These are phyloP conservation scores for Carex cristatella DNA, from an alignment of 176 grass and related monocot species.

Conservation along the genomic window DNA sequence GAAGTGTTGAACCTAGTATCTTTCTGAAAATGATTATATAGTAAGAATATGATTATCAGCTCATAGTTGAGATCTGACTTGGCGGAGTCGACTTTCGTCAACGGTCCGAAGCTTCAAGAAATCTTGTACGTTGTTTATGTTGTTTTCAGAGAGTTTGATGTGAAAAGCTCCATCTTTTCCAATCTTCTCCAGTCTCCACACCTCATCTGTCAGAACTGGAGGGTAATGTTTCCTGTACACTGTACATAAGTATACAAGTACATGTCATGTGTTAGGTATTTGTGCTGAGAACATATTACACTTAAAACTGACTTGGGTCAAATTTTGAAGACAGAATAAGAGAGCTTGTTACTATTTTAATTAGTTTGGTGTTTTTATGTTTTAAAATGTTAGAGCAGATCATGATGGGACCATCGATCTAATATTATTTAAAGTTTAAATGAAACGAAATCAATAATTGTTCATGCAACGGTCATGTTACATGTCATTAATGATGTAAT, in stretches of 20 bases:
- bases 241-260: slow-evolving; percentile 2
- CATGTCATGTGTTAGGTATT: neutral
- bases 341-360: neutral
- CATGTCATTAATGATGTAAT: neutral
- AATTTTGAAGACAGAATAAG: neutral
- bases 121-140: slow-evolving; percentile 49
- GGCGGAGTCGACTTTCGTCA: neutral
- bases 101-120: slow-evolving; percentile 46
- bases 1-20: neutral
- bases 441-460: neutral
- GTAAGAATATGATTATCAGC: neutral
- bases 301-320: slow-evolving; percentile 5
- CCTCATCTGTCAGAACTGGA: slow-evolving; percentile 36
- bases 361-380: neutral
- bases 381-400: neutral
- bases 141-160: slow-evolving; percentile 34
- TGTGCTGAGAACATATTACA: neutral
- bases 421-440: neutral
- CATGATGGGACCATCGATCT: neutral
- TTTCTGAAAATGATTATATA: neutral
- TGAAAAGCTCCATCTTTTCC: slow-evolving; percentile 42
- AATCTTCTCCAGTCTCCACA: slow-evolving; percentile 66
- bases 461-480: neutral
- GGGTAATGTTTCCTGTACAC: slow-evolving; percentile 50
- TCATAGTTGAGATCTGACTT: neutral